Base-by-base conservation (phyloP, 129 eudicot genomes). In the Calendula officinalis region DNA sequence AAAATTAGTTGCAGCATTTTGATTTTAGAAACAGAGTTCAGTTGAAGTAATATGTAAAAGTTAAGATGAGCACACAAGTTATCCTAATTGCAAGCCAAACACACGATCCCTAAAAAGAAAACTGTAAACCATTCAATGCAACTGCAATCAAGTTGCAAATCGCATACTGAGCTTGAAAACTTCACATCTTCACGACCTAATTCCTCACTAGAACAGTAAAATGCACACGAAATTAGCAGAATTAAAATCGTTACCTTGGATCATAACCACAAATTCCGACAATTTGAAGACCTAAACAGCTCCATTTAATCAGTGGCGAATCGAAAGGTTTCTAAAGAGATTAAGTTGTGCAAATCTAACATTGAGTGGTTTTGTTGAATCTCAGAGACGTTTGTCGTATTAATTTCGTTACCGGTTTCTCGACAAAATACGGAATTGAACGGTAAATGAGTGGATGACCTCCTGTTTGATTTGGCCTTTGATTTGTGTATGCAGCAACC, bases 391-490 rank as follows among this genome's bases (percentile, higher is more conserved):
- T 64, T 64, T 63, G 65, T 64, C 66, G 66, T 48, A 60, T 50
- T 71, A 49, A 9, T 39, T 57, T 17, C 54, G 50, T 60, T 61
- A 48, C 38, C 37, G 48, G 49, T 12, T 49, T 53, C 60, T 63
- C 34, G 60, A 51, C 49, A 35, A 71, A 22, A 58, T 22, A 57
- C 58, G 36, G 34, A 62, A 53, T 57, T 35, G 46, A 62, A 65
- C 41, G 72, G 55, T 57, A 52, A 22, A 57, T 59, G 42, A 66
- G 32, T 74, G 56, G 47, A 32, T 33, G 62, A 66, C 78, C 37
- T 66, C 70, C 30, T 74, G 73, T 66, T 72, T 27, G n/a, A 62
- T 30, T 72, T 62, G 70, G 47, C 78, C 73, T 66, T 74, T 66
- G 78, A 40, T 47, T 66, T 58, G 33, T 66, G 78, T 66, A 66